phyloP scores from a whole-genome alignment of 2,329 filamentous ascomycete species.

The Stemphylium lycopersici region DNA sequence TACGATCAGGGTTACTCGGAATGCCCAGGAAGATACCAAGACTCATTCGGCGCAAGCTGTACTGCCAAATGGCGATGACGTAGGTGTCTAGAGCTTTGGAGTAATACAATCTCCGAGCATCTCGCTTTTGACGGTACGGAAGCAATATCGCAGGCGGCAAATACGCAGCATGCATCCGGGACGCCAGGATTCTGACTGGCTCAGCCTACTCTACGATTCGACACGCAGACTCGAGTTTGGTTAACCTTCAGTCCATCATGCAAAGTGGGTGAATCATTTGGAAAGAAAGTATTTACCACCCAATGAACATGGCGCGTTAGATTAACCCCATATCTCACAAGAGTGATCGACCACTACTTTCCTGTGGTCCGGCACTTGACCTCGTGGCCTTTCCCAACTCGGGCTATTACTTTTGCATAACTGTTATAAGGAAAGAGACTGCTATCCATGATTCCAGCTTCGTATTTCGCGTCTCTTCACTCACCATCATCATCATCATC shows the following conservation, averaged over 20 bases:
- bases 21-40: background rate
- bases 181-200: conserved; percentile 5
- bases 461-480: conserved; percentile 19
- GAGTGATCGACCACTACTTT: conserved; percentile 30
- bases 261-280: conserved; percentile 26
- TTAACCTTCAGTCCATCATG: conserved; percentile 18
- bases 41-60: background rate
- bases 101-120: conserved; percentile 4
- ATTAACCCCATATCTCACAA: conserved; percentile 38
- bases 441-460: conserved; percentile 23
- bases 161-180: conserved; percentile 18
- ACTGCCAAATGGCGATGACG: background rate
- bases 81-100: conserved; percentile 12
- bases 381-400: conserved; percentile 16
- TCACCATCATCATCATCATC: too few relatives aligned
- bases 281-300: conserved; percentile 23
- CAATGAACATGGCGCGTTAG: conserved; percentile 35
- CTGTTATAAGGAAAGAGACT: conserved; percentile 38
- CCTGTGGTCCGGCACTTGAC: conserved; percentile 35
- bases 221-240: conserved; percentile 15
- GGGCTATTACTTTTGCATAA: conserved; percentile 8
- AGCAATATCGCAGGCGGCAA: conserved; percentile 19
- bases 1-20: too few relatives aligned
- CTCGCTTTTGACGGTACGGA: conserved; percentile 16
- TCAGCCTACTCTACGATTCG: conserved; percentile 12